Conservation (phyloP, 2,329 filamentous ascomycete genomes). For the Phoma herbarum region DNA sequence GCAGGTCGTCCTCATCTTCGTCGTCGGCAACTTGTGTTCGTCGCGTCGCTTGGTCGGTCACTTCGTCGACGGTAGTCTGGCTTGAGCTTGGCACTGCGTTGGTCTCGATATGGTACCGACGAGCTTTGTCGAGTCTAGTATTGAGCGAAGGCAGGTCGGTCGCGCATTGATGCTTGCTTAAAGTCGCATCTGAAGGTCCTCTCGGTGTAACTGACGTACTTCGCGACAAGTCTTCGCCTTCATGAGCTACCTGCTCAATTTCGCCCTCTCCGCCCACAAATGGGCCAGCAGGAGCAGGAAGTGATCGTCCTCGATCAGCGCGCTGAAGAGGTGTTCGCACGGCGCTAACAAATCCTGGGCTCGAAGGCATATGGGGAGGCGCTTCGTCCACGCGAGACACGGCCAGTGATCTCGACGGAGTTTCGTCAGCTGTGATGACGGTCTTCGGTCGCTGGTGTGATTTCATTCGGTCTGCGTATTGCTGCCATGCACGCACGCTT, state of each 20-base stretch:
- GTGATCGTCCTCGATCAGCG: constrained; percentile 26
- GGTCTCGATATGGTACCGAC: not conserved
- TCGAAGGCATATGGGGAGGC: constrained; percentile 32
- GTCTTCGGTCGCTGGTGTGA: constrained; percentile 35
- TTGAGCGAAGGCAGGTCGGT: not conserved
- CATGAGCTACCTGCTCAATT: not conserved
- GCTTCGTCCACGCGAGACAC: constrained; percentile 22
- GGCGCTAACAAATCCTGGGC: constrained; percentile 31
- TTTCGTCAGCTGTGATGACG: constrained; percentile 22
- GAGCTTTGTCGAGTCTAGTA: not conserved
- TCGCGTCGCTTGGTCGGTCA: constrained; percentile 24
- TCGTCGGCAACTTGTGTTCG: constrained; percentile 10
- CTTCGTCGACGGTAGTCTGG: constrained; percentile 55
- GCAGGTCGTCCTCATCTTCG: constrained; percentile 48
- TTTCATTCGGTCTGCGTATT: constrained; percentile 45
- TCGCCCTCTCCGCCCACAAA: constrained; percentile 10
- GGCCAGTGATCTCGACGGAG: constrained; percentile 10
- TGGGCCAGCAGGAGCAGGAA: constrained; percentile 27
- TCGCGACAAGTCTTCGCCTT: not conserved
- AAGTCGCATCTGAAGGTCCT: not conserved
- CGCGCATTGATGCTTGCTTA: not conserved
- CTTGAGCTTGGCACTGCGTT: constrained; percentile 47
- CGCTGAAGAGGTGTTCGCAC: constrained; percentile 27
- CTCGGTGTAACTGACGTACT: constrained; percentile 12
- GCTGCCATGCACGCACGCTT: constrained; percentile 50